phyloP scores from a whole-genome alignment of 352 stramenopile genomes.

The Phytophthora cajani region DNA sequence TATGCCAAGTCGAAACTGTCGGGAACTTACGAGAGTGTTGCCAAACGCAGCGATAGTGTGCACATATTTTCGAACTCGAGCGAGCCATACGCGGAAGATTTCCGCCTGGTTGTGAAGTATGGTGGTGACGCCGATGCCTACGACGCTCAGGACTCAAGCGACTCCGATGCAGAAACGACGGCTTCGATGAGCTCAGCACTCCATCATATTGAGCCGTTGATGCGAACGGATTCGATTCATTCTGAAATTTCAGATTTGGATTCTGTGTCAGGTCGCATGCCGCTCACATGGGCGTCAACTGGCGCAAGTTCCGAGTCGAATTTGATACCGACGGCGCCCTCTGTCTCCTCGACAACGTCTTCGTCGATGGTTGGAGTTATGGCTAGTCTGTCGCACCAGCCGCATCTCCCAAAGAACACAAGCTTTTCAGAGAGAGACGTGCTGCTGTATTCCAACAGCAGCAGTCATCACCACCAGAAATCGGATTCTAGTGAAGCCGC shows the following conservation, averaged over 20 bases:
- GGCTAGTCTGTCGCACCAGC: constrained; percentile 22
- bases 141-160: constrained; percentile 37
- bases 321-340: constrained; percentile 24
- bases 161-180: constrained; percentile 47
- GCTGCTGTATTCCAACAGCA: constrained; percentile 50
- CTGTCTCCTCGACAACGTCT: constrained; percentile 42
- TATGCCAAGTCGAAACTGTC: constrained; percentile 48
- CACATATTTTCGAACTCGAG: constrained; percentile 11
- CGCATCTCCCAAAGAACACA: constrained; percentile 22
- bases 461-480: constrained; percentile 27
- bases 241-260: constrained; percentile 79
- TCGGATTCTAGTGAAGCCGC: constrained; percentile 8
- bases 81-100: constrained; percentile 23
- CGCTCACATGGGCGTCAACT: constrained; percentile 44
- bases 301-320: constrained; percentile 49
- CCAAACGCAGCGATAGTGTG: constrained; percentile 9
- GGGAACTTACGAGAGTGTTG: constrained; percentile 36
- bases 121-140: constrained; percentile 17
- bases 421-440: constrained; percentile 66
- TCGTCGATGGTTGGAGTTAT: constrained; percentile 36
- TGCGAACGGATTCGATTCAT: constrained; percentile 69
- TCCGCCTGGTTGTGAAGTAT: constrained; percentile 40
- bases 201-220: constrained; percentile 47
- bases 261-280: constrained; percentile 46
- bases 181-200: constrained; percentile 42